Base-by-base conservation (phyloP, 352 stramenopile species). In the Globisporangium paddicum region DNA sequence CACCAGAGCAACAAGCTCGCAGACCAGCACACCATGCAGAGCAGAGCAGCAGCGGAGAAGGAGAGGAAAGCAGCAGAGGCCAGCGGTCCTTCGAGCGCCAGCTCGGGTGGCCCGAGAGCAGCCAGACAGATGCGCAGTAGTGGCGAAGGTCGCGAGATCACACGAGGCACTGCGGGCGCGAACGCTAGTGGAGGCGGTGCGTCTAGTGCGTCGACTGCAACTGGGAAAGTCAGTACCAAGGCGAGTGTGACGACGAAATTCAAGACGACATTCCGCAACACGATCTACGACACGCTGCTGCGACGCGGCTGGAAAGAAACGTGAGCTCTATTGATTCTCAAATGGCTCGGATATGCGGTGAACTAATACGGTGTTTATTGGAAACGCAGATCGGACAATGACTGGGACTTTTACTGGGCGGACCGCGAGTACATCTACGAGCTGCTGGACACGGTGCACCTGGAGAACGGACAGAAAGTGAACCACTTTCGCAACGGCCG, bases 371-470 rank as follows among this genome's bases (percentile, higher is more conserved):
- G n/a, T n/a, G n/a, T n/a, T n/a, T n/a, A n/a, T n/a, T n/a, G n/a
- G n/a, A n/a, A n/a, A n/a, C 8, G 19, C 35, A 66, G 60, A 2
- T 75, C 62, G 2, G 87, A 95, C 38, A 93, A 66, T 63, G 88
- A 96, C 64, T 96, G 87, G 88, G 81, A 96, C 51, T 90, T 96
- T 54, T 93, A 94, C 52, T 97, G 85, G 85, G 82, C 83, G 34
- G 85, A 97, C 53, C 82, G 89, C 47, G 89, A 96, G 61, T 96
- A 90, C 66, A 90, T 96, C 46, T 93, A 96, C 67, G 90, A 97
- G 8, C 74, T 96, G 8, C 75, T 97, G n/a, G 89, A 97, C 62
- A 91, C 80, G 4, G 81, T 85, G 30, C 88, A 97, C 58, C 63
- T 97, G 35, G 79, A 90, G 41, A 82, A 79, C 34, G 72, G 64